These are phyloP conservation scores for Paxillus ammoniavirescens DNA, from an alignment of 768 basidiomycete species.

Conservation along the genomic window DNA sequence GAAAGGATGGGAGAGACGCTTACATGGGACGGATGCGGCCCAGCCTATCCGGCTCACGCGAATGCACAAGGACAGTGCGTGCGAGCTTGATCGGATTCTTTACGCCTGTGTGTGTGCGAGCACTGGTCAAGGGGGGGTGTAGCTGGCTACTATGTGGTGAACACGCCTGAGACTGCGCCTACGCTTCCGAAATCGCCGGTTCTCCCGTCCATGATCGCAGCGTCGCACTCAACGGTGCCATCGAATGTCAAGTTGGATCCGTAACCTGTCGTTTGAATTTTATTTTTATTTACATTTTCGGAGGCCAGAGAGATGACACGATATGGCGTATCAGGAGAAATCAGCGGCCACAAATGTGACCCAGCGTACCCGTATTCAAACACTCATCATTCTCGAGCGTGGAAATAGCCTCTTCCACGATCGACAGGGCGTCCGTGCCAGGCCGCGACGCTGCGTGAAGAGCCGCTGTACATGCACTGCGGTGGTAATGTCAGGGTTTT, in stretches of 20 bases:
- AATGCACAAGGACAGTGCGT: constrained; percentile 52
- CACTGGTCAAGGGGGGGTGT: neutral
- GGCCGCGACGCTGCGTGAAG: constrained; percentile 22
- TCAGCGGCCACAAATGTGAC: neutral
- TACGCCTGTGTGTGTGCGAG: constrained; percentile 42
- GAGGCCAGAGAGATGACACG: too few species aligned
- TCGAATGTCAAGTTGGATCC: constrained; percentile 76
- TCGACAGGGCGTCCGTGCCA: constrained; percentile 35
- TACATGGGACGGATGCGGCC: constrained; percentile 73
- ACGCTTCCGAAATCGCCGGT: constrained; percentile 62
- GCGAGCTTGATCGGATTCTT: constrained; percentile 71
- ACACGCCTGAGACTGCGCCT: constrained; percentile 67
- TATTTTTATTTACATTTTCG: too few species aligned
- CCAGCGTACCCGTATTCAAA: constrained; percentile 63
- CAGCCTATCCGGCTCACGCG: constrained; percentile 45
- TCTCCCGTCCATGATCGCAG: constrained; percentile 62
- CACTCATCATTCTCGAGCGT: constrained; percentile 63
- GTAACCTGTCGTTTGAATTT: constrained; percentile 37
- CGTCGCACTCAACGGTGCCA: constrained; percentile 83
- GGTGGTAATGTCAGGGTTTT: neutral
- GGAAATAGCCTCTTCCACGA: constrained; percentile 53
- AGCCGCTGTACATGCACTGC: constrained; percentile 54
- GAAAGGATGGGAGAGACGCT: constrained; percentile 17
- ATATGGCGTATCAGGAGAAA: too few species aligned
- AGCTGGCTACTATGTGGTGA: neutral